Conservation (phyloP, 179 eudicot species). For the Nepenthes alata region DNA sequence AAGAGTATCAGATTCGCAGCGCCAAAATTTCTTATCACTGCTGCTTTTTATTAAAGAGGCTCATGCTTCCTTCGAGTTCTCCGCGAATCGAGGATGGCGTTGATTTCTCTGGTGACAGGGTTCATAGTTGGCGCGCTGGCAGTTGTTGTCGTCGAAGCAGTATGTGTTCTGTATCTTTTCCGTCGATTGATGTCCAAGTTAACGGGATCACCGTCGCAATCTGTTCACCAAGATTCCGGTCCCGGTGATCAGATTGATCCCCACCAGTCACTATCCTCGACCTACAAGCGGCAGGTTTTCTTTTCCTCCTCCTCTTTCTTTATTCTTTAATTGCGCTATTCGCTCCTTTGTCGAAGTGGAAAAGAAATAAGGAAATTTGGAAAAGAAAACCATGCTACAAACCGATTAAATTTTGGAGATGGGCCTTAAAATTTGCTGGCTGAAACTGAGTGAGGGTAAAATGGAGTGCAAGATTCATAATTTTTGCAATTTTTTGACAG, state of each 20-base stretch:
- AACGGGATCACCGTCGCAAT: conserved; percentile 4
- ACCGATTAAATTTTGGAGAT: too few species aligned
- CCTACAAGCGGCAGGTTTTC: conserved; percentile 23
- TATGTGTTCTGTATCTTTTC: conserved; percentile 24
- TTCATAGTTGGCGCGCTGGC: conserved; percentile 46
- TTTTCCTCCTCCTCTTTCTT: background rate
- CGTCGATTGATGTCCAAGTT: conserved; percentile 18
- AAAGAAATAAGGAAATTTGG: background rate
- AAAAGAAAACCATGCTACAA: too few species aligned
- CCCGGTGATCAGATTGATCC: conserved; percentile 12
- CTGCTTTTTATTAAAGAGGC: too few species aligned
- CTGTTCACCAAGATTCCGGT: conserved; percentile 5
- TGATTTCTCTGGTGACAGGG: conserved; percentile 18
- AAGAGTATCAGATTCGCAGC: too few species aligned
- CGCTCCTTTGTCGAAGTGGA: too few species aligned
- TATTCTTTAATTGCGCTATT: background rate
- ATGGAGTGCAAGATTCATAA: too few species aligned
- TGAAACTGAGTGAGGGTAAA: too few species aligned
- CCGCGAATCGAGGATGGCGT: conserved; percentile 11
- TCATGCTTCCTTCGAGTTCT: background rate
- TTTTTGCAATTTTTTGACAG: too few species aligned
- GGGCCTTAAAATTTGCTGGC: too few species aligned
- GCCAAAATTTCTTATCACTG: too few species aligned
- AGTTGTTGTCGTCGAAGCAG: conserved; percentile 35
- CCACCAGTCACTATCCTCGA: conserved; percentile 13